Evolutionary conservation across 805 yeast species (phyloP).

Genomic region (Debaryomyces castellii): DNA sequence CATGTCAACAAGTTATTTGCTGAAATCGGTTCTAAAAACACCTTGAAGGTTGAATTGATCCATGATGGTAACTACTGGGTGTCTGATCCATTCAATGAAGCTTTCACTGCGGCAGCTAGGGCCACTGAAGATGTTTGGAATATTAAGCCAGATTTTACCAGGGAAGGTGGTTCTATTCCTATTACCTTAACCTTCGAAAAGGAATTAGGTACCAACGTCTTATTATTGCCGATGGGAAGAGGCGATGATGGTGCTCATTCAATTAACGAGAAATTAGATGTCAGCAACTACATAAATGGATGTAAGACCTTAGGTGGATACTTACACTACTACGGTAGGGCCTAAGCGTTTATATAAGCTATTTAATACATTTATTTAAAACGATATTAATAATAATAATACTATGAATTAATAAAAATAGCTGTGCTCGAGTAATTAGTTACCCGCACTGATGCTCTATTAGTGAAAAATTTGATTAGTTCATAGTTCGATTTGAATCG

Average conservation of each 20-base stretch:
- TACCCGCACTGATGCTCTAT: slow-evolving; percentile 6
- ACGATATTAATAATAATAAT: neutral
- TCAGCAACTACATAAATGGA: slow-evolving; percentile 89
- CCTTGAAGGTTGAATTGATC: slow-evolving; percentile 65
- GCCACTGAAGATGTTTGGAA: slow-evolving; percentile 96
- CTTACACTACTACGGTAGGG: slow-evolving; percentile 72
- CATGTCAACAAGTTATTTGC: slow-evolving; percentile 67
- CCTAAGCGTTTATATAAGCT: slow-evolving; percentile 4
- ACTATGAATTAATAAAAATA: neutral
- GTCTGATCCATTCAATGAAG: slow-evolving; percentile 87
- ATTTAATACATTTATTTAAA: neutral
- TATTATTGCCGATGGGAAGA: slow-evolving; percentile 94
- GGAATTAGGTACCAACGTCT: slow-evolving; percentile 78
- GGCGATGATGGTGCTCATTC: slow-evolving; percentile 99
- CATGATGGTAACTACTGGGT: slow-evolving; percentile 98
- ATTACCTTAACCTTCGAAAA: slow-evolving; percentile 93
- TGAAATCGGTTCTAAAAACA: slow-evolving; percentile 75
- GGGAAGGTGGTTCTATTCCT: slow-evolving; percentile 99
- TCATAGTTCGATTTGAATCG: neutral
- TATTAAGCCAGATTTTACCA: slow-evolving; percentile 91
- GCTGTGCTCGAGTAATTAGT: neutral
- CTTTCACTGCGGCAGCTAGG: slow-evolving; percentile 89
- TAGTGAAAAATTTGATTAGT: slow-evolving; percentile 6
- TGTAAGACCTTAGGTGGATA: slow-evolving; percentile 91
- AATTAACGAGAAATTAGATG: slow-evolving; percentile 90